Conservation (phyloP, 257 asterid genomes). For the Nicotiana undulata region DNA sequence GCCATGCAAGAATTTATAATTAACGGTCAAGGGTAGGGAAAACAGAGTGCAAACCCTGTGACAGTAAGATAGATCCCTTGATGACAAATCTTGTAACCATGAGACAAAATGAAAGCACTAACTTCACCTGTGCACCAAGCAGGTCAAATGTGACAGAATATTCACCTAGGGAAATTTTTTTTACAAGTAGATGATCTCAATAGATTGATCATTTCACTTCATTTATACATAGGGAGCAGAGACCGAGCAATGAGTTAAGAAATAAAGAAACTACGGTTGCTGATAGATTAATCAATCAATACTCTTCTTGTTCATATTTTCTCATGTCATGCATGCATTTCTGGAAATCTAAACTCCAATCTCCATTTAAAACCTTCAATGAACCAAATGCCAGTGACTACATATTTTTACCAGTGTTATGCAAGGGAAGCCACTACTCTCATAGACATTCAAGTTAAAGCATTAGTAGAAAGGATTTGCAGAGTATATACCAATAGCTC, state of each 20-base stretch:
- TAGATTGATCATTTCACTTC: background rate
- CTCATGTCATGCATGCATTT: background rate
- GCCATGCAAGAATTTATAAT: no score
- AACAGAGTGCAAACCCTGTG: background rate
- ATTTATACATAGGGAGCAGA: background rate
- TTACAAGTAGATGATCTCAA: background rate
- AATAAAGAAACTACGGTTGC: background rate
- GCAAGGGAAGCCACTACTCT: background rate
- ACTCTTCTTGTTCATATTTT: background rate
- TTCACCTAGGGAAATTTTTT: conserved; percentile 1
- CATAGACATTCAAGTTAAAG: background rate
- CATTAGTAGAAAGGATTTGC: conserved; percentile 1
- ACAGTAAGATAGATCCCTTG: background rate
- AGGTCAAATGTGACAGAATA: background rate
- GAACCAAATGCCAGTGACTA: background rate
- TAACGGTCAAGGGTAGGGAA: background rate
- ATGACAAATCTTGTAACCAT: background rate
- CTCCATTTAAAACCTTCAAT: background rate
- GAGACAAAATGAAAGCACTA: background rate
- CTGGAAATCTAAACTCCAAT: background rate
- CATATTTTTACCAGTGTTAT: background rate
- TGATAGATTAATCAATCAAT: background rate
- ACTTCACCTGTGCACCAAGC: background rate
- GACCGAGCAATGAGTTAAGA: background rate
- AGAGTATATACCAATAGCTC: conserved; percentile 62